Percentiles rank a stretch among this genome's conserved stretches.
Conservation (phyloP, 257 asterid species). For the Vinca minor region DNA sequence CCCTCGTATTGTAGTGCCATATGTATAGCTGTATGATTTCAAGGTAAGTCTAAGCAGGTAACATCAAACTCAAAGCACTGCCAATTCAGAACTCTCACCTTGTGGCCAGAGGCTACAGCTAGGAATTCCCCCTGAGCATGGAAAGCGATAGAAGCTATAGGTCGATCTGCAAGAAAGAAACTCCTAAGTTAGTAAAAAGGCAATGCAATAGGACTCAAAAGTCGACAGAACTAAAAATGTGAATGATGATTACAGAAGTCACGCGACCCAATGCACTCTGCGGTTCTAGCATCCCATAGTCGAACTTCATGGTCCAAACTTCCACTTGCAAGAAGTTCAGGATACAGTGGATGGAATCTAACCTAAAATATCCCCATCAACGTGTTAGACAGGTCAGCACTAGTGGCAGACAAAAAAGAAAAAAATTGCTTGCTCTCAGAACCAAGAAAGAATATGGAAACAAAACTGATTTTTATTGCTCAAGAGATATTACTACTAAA, state of each 20-base stretch:
- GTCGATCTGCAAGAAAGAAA: constrained; percentile 58
- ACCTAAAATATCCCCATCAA: constrained; percentile 50
- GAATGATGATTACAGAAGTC: constrained; percentile 68
- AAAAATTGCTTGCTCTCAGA: neutral
- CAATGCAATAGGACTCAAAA: neutral
- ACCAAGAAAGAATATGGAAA: constrained; percentile 13
- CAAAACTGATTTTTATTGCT: neutral
- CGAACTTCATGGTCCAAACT: constrained; percentile 98
- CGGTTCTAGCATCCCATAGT: constrained; percentile 78
- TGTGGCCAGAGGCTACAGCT: constrained; percentile 99
- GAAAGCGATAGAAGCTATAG: constrained; percentile 96
- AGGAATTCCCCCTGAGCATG: constrained; percentile 91
- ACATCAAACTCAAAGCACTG: constrained; percentile 14
- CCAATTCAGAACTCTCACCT: constrained; percentile 46
- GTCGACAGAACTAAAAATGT: constrained; percentile 11
- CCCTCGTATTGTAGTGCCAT: constrained; percentile 83
- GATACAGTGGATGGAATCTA: constrained; percentile 83
- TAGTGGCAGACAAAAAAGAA: neutral
- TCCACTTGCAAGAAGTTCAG: constrained; percentile 91
- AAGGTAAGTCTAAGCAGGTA: constrained; percentile 22
- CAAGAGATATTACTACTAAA: neutral
- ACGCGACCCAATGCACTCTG: constrained; percentile 85
- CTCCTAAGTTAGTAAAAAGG: constrained; percentile 13
- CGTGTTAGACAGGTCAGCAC: constrained; percentile 21
- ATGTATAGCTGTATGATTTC: constrained; percentile 60